A percentile compares a stretch with the other conserved stretches of the same genome.
These are phyloP conservation scores for Ustulina deusta DNA, from an alignment of 2,329 filamentous ascomycete genomes.

Conservation along the genomic window DNA sequence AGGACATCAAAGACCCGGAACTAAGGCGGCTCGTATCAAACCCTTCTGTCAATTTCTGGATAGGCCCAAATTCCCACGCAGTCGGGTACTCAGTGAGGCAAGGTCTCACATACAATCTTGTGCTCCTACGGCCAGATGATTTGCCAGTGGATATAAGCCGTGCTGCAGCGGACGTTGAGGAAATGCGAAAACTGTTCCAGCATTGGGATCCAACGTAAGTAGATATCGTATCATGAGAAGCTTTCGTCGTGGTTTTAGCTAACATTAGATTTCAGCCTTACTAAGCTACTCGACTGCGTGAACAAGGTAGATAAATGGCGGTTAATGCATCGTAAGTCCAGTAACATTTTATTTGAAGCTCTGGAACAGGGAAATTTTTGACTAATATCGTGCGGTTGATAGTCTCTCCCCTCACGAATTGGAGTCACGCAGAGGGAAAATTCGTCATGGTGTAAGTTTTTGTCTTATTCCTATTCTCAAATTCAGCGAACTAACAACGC, in stretches of 20 bases:
- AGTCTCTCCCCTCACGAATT: not conserved
- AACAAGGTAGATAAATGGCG: conserved; percentile 42
- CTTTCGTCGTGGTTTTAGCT: not conserved
- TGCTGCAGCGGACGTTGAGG: conserved; percentile 38
- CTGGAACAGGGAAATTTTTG: not conserved
- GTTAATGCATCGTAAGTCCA: conserved; percentile 41
- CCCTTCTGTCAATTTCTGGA: conserved; percentile 66
- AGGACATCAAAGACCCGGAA: conserved; percentile 61
- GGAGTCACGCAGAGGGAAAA: not conserved
- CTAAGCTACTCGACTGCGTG: conserved; percentile 39
- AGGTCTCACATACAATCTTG: conserved; percentile 60
- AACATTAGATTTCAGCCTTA: conserved; percentile 24
- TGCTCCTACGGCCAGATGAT: conserved; percentile 60
- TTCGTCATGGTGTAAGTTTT: not conserved
- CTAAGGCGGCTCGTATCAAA: conserved; percentile 58
- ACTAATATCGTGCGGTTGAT: not conserved
- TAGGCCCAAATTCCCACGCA: conserved; percentile 64
- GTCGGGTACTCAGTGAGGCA: conserved; percentile 61
- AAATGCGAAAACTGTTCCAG: conserved; percentile 44
- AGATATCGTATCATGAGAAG: not conserved
- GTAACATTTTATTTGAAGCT: not conserved
- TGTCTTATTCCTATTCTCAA: not conserved
- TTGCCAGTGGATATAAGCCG: conserved; percentile 50
- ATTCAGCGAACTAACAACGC: not conserved
- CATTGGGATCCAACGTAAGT: conserved; percentile 43